Conservation (phyloP, 768 basidiomycete species). For the Tricholomella constricta region DNA sequence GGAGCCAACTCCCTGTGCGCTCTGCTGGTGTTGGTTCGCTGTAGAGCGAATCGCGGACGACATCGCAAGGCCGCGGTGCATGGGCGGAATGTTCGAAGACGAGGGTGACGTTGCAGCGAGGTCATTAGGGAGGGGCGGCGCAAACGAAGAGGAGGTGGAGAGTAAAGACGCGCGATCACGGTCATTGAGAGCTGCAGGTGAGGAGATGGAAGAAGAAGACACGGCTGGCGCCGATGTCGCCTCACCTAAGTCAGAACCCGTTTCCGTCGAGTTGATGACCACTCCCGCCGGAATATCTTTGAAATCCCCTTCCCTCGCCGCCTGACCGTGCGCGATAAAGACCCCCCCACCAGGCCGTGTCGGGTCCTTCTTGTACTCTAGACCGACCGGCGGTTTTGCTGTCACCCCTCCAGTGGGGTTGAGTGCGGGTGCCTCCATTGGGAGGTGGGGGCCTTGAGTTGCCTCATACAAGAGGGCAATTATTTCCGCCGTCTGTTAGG, state of each 20-base stretch:
- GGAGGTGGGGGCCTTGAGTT: slow-evolving; percentile 69
- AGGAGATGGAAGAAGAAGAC: slow-evolving; percentile 21
- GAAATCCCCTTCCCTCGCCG: slow-evolving; percentile 44
- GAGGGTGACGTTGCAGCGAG: slow-evolving; percentile 14
- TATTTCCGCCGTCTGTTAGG: slow-evolving; percentile 81
- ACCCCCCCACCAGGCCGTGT: slow-evolving; percentile 86
- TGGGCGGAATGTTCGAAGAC: slow-evolving; percentile 14
- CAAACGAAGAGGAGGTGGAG: slow-evolving; percentile 37
- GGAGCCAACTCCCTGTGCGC: slow-evolving; percentile 3
- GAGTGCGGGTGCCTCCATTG: slow-evolving; percentile 60
- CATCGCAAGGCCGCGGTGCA: slow-evolving; percentile 16
- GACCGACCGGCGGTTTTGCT: slow-evolving; percentile 50
- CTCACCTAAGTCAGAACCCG: slow-evolving; percentile 43
- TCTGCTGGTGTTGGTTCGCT: slow-evolving; percentile 18
- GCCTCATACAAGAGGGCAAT: slow-evolving; percentile 91
- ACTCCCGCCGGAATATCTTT: slow-evolving; percentile 58
- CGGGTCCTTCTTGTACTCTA: slow-evolving; percentile 79
- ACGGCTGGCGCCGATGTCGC: slow-evolving; percentile 26
- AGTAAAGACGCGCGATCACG: slow-evolving; percentile 34
- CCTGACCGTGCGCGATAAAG: slow-evolving; percentile 65
- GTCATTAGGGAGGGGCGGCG: slow-evolving; percentile 32
- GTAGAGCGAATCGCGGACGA: slow-evolving; percentile 32
- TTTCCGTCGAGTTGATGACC: slow-evolving; percentile 52
- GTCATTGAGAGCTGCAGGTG: slow-evolving; percentile 33
- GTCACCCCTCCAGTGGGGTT: slow-evolving; percentile 80